Conservation (phyloP, 148 eudicot genomes). For the Fagopyrum homotropicum region DNA sequence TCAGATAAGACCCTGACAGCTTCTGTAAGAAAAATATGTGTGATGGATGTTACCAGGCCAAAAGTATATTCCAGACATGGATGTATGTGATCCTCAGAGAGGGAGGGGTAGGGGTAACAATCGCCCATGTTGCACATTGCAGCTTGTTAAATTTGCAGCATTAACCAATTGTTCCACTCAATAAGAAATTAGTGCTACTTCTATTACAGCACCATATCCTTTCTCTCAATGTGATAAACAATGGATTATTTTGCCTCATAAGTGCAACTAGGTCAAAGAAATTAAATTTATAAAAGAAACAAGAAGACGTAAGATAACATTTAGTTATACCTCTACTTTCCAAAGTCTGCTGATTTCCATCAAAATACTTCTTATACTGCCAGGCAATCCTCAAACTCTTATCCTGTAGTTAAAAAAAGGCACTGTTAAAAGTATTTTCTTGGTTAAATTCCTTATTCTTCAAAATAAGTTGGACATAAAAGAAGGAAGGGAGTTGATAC, state of each 20-base stretch:
- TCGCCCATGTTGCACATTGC: background rate
- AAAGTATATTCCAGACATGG: background rate
- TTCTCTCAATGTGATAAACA: background rate
- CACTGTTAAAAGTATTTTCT: background rate
- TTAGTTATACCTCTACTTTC: constrained; percentile 44
- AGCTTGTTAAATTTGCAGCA: background rate
- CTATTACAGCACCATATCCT: background rate
- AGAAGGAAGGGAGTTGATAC: constrained; percentile 21
- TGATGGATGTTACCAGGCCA: background rate
- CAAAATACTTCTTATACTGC: constrained; percentile 88
- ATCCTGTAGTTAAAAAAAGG: constrained; percentile 35
- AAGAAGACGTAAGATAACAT: background rate
- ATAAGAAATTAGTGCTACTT: background rate
- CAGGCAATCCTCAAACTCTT: constrained; percentile 88
- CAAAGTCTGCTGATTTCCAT: constrained; percentile 40
- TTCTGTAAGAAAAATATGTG: constrained; percentile 1
- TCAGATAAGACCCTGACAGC: background rate
- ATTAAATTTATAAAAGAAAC: background rate
- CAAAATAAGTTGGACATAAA: background rate
- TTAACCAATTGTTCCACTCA: background rate
- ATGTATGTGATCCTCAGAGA: background rate
- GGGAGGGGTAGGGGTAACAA: background rate
- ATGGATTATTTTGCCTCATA: background rate
- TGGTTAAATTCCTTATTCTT: background rate
- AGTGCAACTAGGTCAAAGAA: background rate